Base-by-base conservation (phyloP, 805 yeast species). In the Yarrowia sp. region DNA sequence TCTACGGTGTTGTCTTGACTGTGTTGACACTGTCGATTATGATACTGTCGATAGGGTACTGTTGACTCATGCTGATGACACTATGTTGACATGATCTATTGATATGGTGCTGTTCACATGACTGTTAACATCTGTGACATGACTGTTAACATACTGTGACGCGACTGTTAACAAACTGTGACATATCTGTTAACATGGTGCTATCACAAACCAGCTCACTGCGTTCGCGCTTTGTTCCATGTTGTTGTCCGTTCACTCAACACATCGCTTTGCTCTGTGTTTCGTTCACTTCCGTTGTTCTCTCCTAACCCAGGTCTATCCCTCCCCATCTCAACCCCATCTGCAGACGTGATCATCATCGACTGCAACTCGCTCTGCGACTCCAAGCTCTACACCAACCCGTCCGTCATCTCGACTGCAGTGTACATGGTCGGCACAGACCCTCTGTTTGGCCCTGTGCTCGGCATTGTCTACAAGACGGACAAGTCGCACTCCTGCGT, bases 361-460 rank as follows among this genome's bases (percentile, higher is more conserved):
- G 61, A 55, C 13, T 55, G 61, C 61, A 55, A 55, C 47, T 55
- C 61, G 6, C 38, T 55, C 1, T 55, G 61, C 29, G 61, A 55
- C 61, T 55, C 61, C 6, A 25, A 27, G 4, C 29, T 55, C 16
- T 55, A 55, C 47, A 24, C 47, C n/a, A 19, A 55, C 38, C 61
- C 61, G 21, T 13, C 27, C 1, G 38, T 31, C 25, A 36, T 55
- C 4, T 27, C 46, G 12, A 29, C 46, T 6, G 75, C 78, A 19
- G 77, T 74, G 3, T 75, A 72, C 65, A 68, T 75, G 72, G 63
- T 71, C 7, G 76, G 74, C 5, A 65, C 67, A 18, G 78, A 75
- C 67, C 66, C 70, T 10, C 68, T 73, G 27, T 68, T 70, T 44
- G 77, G 77, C 44, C 65, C 65, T 16, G 66, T 73, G 9, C 49